Evolutionary conservation across 768 basidiomycete genomes (phyloP), one percentile per base, ranked within the genome.

Genomic region (Calocybe gangraenosa): DNA sequence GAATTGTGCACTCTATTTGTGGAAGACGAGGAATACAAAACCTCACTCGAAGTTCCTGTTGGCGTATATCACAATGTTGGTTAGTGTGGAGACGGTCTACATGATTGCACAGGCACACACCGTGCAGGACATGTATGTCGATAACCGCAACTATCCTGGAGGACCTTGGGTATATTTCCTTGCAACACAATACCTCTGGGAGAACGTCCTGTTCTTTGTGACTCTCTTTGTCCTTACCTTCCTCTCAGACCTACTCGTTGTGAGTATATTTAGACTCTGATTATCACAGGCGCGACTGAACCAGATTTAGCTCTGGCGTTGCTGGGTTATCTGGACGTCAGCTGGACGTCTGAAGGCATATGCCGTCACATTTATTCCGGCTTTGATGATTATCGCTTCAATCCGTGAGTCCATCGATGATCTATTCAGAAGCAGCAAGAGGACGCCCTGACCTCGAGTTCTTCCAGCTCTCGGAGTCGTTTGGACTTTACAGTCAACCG

Each of bases 241-340:
- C 50, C 58, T 68, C 22, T 61, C 62, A 15, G 71, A 73, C 42
- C 46, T 69, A 7, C 61, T 74, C 7, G 63, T 74, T 51, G 71
- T 71, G 46, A 53, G 67, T 14, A 36, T 36, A 23, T 37, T 37
- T 10, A 9, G 5, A 1, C 35, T 30, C 41, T 37, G n/a, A 19
- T 32, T 4, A 10, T 14, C 20, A 46, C 14, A 14, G 21, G 36
- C 10, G 21, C 34, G n/a, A n/a, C 17, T 32, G 17, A 15, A 18
- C 17, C 5, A 20, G 11, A 9, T 28, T 44, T 49, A 70, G 71
- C 53, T 74, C 22, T 74, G 71, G 70, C 58, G 72, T 14, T 74
- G 73, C 50, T 70, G 66, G 61, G 63, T 74, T 10, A 70, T 74
- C 19, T 75, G 71, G 69, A 54, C 58, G 15, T 61, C 61, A 3